Percentiles rank a stretch among this genome's conserved stretches.
Conservation (phyloP, 2,329 filamentous ascomycete species). For the Penicillium verrucosum region DNA sequence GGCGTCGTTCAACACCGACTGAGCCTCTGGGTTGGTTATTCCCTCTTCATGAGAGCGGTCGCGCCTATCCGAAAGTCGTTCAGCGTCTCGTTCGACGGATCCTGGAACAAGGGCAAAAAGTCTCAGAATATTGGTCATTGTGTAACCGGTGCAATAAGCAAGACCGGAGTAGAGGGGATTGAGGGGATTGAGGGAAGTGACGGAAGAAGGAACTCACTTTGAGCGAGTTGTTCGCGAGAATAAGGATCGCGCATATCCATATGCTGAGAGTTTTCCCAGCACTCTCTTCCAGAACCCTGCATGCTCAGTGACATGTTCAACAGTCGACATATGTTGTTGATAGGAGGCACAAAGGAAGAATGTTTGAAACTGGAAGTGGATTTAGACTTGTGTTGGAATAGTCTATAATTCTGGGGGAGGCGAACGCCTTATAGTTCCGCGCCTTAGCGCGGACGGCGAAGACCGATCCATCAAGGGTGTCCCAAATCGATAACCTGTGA, state of each 20-base stretch:
- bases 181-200: neutral
- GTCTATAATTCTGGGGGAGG: slow-evolving; percentile 6
- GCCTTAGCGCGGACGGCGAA: slow-evolving; percentile 9
- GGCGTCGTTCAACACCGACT: slow-evolving; percentile 11
- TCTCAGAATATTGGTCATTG: slow-evolving; percentile 63
- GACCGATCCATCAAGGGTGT: slow-evolving; percentile 20
- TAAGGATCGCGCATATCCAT: slow-evolving; percentile 29
- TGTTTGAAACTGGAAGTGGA: neutral
- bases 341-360: neutral
- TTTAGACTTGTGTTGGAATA: slow-evolving; percentile 1
- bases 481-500: slow-evolving; percentile 22
- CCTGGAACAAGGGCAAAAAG: slow-evolving; percentile 18
- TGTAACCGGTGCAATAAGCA: slow-evolving; percentile 38
- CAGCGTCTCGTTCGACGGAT: slow-evolving; percentile 28
- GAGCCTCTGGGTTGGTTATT: slow-evolving; percentile 14
- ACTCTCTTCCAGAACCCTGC: slow-evolving; percentile 31
- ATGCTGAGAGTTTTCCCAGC: slow-evolving; percentile 29
- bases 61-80: slow-evolving; percentile 26
- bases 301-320: slow-evolving; percentile 30
- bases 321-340: slow-evolving; percentile 21
- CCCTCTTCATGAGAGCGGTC: slow-evolving; percentile 13
- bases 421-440: slow-evolving; percentile 18
- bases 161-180: neutral
- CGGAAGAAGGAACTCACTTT: slow-evolving; percentile 25
- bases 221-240: slow-evolving; percentile 24